Evolutionary conservation across 306 rosid species (phyloP), one percentile per base, ranked within the genome.

Genomic region (Malus sieversii): DNA sequence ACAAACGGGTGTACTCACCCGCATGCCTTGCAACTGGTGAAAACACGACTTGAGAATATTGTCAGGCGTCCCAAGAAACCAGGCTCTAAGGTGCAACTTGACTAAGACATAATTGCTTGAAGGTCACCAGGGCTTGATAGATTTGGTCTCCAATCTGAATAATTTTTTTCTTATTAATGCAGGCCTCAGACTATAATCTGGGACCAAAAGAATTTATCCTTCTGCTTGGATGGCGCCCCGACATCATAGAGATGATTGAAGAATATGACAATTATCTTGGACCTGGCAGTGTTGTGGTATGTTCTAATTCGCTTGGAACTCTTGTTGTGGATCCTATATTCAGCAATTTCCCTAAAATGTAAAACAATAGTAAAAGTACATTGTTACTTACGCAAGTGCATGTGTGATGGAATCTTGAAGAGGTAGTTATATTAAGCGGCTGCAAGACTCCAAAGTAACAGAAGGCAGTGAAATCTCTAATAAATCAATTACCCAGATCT

Each of bases 241-340:
- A 90, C 64, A 83, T 80, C 71, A 82, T 88, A 61, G 93, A 90
- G 66, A 95, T 95, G 97, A 89, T 95, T 73, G 86, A 85, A 88
- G 99, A 95, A 85, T 95, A 95, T 77, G 97, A 95, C 80, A 95
- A 88, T 71, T 95, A 95, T 86, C 97, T 95, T 79, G 99, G 99
- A 81, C 97, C 97, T 63, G 99, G 96, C 75, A 95, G 99, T 73
- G 85, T 85, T 62, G 70, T 95, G 99, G 99, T 95, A 88, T 79
- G 88, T 67, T 57, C 71, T 71, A 71, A 40, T 76, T 75, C 73
- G 29, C 71, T 68, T 46, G 33, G 30, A 70, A 33, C 44, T 51
- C 38, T 46, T 76, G 15, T 25, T 60, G 58, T 20, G 61, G 51
- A 29, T 69, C 38, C 66, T 69, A 45, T 48, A 60, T 71, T 63